Evolutionary conservation across 805 yeast species (phyloP).

Genomic region (Saccharomyces eubayanus): DNA sequence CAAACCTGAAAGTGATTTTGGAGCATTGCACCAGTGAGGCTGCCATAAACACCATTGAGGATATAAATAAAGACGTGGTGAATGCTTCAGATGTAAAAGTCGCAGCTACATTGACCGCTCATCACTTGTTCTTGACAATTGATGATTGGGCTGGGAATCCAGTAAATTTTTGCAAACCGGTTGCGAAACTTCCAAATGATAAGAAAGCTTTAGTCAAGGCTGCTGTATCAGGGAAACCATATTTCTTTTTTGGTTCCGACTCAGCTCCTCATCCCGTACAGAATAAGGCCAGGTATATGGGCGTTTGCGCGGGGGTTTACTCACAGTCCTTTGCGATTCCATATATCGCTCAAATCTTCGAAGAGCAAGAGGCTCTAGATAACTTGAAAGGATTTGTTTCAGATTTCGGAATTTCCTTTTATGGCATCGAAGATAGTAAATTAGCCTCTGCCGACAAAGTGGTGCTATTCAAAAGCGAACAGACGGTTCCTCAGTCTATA

Average conservation of each 20-base stretch:
- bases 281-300: conserved; percentile 64
- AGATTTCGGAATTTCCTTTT: conserved; percentile 64
- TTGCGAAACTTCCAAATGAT: conserved; percentile 86
- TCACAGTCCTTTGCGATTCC: conserved; percentile 78
- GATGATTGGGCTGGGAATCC: conserved; percentile 98
- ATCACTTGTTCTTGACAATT: conserved; percentile 78
- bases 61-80: conserved; percentile 44
- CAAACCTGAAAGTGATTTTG: conserved; percentile 72
- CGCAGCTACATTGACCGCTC: conserved; percentile 93
- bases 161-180: conserved; percentile 93
- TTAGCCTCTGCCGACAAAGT: conserved; percentile 41
- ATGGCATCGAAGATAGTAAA: conserved; percentile 43
- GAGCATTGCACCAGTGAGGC: conserved; percentile 93
- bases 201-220: conserved; percentile 74
- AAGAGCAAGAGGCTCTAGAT: conserved; percentile 51
- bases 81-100: conserved; percentile 44
- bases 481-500: conserved; percentile 52
- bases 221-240: conserved; percentile 85
- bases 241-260: conserved; percentile 94
- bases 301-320: conserved; percentile 97
- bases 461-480: conserved; percentile 46
- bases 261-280: conserved; percentile 93
- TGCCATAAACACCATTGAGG: conserved; percentile 70
- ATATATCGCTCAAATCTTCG: conserved; percentile 83
- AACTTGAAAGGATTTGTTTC: conserved; percentile 67